Conservation (phyloP, 768 basidiomycete genomes). For the Nidularia pulvinata region DNA sequence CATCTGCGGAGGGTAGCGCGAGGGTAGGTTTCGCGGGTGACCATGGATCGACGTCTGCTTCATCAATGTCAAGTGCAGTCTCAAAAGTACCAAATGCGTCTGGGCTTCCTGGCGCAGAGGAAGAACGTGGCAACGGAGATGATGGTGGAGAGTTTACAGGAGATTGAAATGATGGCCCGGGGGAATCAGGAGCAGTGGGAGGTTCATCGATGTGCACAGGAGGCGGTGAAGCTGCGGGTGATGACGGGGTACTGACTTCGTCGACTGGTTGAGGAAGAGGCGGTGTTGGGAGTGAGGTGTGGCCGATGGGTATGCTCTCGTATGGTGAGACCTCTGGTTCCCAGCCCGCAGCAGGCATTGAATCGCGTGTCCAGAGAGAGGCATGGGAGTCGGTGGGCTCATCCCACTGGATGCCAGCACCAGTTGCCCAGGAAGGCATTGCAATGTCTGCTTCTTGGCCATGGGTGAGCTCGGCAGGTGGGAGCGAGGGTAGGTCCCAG, state of each 20-base stretch:
- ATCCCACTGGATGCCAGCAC: slow-evolving; percentile 41
- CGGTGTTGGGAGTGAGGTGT: slow-evolving; percentile 8
- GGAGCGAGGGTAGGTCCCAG: not conserved
- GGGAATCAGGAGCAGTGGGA: not conserved
- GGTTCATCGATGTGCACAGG: not conserved
- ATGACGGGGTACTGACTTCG: not conserved
- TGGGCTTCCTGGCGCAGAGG: slow-evolving; percentile 31
- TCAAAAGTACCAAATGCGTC: slow-evolving; percentile 65
- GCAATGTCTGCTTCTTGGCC: slow-evolving; percentile 56
- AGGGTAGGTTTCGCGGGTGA: slow-evolving; percentile 22
- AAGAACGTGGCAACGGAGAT: slow-evolving; percentile 2
- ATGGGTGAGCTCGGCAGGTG: slow-evolving; percentile 18
- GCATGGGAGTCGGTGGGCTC: slow-evolving; percentile 36
- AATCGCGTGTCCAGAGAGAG: slow-evolving; percentile 37
- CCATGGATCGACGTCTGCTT: slow-evolving; percentile 31
- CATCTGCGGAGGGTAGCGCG: slow-evolving; percentile 14
- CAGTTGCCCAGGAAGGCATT: slow-evolving; percentile 56
- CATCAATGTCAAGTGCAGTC: slow-evolving; percentile 32
- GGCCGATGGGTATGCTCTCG: slow-evolving; percentile 34
- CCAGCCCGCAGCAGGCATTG: slow-evolving; percentile 22
- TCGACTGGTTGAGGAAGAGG: slow-evolving; percentile 4
- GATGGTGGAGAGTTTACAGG: slow-evolving; percentile 3
- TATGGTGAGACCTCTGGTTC: slow-evolving; percentile 36
- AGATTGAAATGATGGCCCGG: not conserved
- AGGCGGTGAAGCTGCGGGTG: slow-evolving; percentile 3